phyloP scores from a whole-genome alignment of 2,329 filamentous ascomycete genomes.

The Ophiostoma himal-ulmi region DNA sequence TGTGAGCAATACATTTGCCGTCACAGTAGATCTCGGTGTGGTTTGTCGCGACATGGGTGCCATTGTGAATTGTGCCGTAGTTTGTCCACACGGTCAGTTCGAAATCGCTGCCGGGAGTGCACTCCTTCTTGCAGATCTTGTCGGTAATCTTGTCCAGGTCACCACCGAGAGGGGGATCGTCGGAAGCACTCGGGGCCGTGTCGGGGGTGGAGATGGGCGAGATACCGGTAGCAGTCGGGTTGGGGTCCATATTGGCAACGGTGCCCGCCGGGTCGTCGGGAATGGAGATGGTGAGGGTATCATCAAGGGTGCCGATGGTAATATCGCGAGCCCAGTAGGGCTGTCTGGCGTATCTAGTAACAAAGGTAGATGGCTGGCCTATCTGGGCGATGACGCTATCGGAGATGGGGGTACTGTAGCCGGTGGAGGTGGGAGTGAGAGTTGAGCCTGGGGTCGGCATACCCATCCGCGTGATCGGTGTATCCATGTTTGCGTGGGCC shows the following conservation, averaged over 20 bases:
- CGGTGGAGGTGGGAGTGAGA: neutral
- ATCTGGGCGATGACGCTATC: neutral
- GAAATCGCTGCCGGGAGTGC: neutral
- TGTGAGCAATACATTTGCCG: neutral
- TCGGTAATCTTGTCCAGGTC: constrained; percentile 11
- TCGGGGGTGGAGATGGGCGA: neutral
- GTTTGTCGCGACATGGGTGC: neutral
- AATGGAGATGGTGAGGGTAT: neutral
- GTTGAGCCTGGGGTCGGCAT: neutral
- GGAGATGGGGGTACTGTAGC: neutral
- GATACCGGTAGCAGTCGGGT: neutral
- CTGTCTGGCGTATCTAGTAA: neutral
- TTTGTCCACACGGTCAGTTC: neutral
- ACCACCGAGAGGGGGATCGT: neutral
- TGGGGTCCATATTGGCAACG: neutral
- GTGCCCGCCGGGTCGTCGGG: constrained; percentile 6
- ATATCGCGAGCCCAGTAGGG: neutral
- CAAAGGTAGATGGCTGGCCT: neutral
- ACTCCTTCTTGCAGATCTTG: neutral
- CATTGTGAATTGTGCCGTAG: neutral
- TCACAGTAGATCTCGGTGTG: constrained; percentile 11
- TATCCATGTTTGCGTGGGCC: neutral
- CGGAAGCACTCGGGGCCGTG: neutral
- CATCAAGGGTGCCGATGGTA: constrained; percentile 7
- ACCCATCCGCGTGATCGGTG: neutral